Evolutionary conservation across 805 yeast species (phyloP).

Genomic region (Maudiozyma barnettii): DNA sequence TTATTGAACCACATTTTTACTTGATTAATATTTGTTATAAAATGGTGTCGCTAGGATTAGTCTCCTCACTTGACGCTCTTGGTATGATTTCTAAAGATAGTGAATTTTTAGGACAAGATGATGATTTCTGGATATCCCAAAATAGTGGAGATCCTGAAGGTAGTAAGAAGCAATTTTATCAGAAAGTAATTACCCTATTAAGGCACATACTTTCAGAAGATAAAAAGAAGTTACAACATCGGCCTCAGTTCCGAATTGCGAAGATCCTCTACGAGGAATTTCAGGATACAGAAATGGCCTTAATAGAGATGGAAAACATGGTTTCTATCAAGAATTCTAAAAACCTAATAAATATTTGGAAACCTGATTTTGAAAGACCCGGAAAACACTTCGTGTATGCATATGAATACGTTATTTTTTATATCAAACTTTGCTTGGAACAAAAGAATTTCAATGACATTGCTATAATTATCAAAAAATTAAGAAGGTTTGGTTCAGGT

Average conservation of each 20-base stretch:
- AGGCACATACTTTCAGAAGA: slow-evolving; percentile 46
- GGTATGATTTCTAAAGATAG: slow-evolving; percentile 32
- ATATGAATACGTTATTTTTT: slow-evolving; percentile 56
- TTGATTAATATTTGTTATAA: slow-evolving; percentile 53
- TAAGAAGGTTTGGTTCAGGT: slow-evolving; percentile 69
- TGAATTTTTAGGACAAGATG: slow-evolving; percentile 18
- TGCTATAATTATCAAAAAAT: slow-evolving; percentile 52
- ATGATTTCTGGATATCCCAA: slow-evolving; percentile 19
- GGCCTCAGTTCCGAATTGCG: slow-evolving; percentile 68
- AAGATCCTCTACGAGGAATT: slow-evolving; percentile 47
- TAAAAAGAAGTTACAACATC: slow-evolving; percentile 87
- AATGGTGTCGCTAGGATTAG: slow-evolving; percentile 31
- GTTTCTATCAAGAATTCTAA: slow-evolving; percentile 61
- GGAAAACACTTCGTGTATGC: slow-evolving; percentile 86
- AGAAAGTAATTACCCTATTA: slow-evolving; percentile 37
- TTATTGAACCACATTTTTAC: slow-evolving; percentile 72
- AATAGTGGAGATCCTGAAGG: slow-evolving; percentile 5
- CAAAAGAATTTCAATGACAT: slow-evolving; percentile 51
- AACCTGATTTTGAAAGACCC: slow-evolving; percentile 82
- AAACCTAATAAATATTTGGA: slow-evolving; percentile 80
- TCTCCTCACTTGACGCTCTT: slow-evolving; percentile 34
- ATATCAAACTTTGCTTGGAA: slow-evolving; percentile 44
- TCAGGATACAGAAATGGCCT: slow-evolving; percentile 44
- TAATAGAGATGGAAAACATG: slow-evolving; percentile 51
- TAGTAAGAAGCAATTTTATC: slow-evolving; percentile 28